Conservation (phyloP, 2,329 filamentous ascomycete genomes). For the Laburnicola sp. region DNA sequence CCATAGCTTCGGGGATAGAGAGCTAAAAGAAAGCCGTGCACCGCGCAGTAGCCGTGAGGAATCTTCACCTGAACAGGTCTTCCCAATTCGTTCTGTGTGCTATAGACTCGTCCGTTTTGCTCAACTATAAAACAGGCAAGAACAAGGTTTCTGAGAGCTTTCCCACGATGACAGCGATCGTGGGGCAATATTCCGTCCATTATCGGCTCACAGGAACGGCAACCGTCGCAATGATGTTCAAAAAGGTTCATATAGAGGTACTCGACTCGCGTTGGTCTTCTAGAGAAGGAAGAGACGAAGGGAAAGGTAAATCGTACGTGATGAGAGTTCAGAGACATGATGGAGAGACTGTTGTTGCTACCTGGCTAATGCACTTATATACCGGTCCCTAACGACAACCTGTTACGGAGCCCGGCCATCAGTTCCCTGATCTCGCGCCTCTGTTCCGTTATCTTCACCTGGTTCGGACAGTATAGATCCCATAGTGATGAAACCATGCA, state of each 20-base stretch:
- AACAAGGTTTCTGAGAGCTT: neutral
- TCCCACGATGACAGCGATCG: neutral
- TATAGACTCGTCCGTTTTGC: conserved; percentile 1
- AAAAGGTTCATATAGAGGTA: conserved; percentile 8
- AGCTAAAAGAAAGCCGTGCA: neutral
- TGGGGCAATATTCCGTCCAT: neutral
- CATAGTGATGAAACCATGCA: neutral
- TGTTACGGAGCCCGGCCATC: neutral
- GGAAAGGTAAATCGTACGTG: conserved; percentile 5
- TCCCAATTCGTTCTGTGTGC: neutral
- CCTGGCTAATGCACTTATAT: neutral
- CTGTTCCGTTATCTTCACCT: neutral
- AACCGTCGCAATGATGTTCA: conserved; percentile 5
- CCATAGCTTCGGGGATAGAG: neutral
- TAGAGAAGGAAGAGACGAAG: conserved; percentile 6
- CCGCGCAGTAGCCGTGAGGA: neutral
- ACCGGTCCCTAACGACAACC: neutral
- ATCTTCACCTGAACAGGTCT: conserved; percentile 1
- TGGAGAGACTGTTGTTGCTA: neutral
- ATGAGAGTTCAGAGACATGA: neutral
- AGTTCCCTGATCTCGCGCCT: neutral
- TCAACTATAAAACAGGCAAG: conserved; percentile 1
- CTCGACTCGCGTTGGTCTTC: conserved; percentile 4
- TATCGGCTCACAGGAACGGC: conserved; percentile 1
- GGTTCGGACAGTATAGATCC: neutral